Percentiles rank a stretch among this genome's conserved stretches.
Conservation (phyloP, 2,329 filamentous ascomycete species). For the Aspergillus texensis region DNA sequence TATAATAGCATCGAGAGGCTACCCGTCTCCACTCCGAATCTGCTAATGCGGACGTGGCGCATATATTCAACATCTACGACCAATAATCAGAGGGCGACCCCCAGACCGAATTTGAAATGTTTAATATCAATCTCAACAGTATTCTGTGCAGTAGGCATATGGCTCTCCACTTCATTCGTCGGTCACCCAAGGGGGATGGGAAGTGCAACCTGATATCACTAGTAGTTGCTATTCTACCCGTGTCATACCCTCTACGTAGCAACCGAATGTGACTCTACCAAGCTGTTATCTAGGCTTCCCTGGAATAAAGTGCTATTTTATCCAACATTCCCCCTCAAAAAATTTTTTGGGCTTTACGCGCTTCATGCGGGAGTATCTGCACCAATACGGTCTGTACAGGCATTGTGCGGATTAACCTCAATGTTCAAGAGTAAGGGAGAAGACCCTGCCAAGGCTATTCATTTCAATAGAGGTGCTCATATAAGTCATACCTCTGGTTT, state of each 20-base stretch:
- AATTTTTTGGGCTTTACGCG: neutral
- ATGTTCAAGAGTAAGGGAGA: neutral
- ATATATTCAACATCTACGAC: constrained; percentile 22
- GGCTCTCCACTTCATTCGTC: constrained; percentile 45
- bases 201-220: neutral
- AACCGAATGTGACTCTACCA: neutral
- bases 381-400: neutral
- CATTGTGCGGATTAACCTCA: neutral
- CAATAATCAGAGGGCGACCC: neutral
- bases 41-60: constrained; percentile 53
- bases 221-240: neutral
- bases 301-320: too few species aligned
- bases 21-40: constrained; percentile 53
- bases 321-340: neutral
- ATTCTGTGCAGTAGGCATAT: constrained; percentile 46
- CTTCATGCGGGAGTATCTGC: neutral
- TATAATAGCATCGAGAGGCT: constrained; percentile 31
- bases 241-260: neutral
- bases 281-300: too few species aligned
- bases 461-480: too few species aligned
- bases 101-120: neutral
- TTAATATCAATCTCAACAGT: constrained; percentile 46
- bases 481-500: too few species aligned
- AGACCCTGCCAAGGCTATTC: too few species aligned
- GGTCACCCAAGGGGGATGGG: constrained; percentile 17